Evolutionary conservation across 306 rosid species (phyloP).

Genomic region (Cucurbita moschata): DNA sequence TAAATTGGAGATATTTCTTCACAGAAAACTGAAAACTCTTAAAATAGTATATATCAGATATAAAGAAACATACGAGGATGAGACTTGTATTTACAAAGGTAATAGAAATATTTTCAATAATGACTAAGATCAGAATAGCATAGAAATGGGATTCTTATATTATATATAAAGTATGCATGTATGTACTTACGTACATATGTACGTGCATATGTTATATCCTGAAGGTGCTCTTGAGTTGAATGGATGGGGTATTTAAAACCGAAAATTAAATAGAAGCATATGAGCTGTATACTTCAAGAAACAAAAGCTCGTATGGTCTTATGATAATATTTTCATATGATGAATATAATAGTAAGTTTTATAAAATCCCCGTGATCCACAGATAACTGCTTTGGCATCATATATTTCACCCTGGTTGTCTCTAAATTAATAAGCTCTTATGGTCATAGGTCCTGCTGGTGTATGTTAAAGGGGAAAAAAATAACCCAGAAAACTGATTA

Average conservation of each 20-base stretch:
- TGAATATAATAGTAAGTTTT: neutral
- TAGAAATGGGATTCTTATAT: neutral
- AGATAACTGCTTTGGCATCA: neutral
- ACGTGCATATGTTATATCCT: neutral
- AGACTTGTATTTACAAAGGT: neutral
- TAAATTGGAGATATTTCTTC: neutral
- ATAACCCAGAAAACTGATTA: neutral
- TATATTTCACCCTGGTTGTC: neutral
- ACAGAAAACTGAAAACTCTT: neutral
- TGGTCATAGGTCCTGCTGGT: neutral
- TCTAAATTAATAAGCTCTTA: neutral
- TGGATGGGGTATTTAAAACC: neutral
- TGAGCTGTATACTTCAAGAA: neutral
- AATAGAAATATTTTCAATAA: neutral
- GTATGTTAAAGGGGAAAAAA: neutral
- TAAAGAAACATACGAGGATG: neutral
- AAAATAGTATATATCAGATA: neutral
- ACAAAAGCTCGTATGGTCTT: neutral
- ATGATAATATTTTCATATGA: neutral
- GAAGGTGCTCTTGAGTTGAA: neutral
- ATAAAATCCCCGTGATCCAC: neutral
- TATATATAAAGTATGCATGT: neutral
- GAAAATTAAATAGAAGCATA: neutral
- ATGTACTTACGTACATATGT: too few relatives aligned
- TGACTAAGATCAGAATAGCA: neutral